phyloP scores from a whole-genome alignment of 2,329 filamentous ascomycete species.

The Fusarium sp. region DNA sequence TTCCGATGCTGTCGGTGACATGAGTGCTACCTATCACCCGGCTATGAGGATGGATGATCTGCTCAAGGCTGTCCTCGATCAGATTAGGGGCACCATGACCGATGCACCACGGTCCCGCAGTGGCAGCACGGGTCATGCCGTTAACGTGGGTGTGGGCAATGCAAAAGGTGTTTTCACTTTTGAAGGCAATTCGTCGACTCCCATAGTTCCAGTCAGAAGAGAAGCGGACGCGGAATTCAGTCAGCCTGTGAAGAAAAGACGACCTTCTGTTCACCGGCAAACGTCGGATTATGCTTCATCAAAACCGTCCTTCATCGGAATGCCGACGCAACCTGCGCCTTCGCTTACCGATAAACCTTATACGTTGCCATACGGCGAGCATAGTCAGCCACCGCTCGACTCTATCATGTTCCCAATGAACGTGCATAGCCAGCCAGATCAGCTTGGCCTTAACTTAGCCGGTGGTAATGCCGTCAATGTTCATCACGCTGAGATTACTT shows the following conservation, averaged over 20 bases:
- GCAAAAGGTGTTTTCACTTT: slow-evolving; percentile 24
- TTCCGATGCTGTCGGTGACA: slow-evolving; percentile 63
- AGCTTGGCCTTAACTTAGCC: slow-evolving; percentile 48
- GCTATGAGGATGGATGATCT: slow-evolving; percentile 65
- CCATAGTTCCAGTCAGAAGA: slow-evolving; percentile 49
- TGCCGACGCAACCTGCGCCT: slow-evolving; percentile 34
- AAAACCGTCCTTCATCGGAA: slow-evolving; percentile 46
- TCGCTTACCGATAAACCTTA: slow-evolving; percentile 37
- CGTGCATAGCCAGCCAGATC: slow-evolving; percentile 37
- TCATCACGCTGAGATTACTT: slow-evolving; percentile 35
- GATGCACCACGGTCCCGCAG: slow-evolving; percentile 38
- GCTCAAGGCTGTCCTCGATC: slow-evolving; percentile 63
- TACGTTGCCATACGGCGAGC: slow-evolving; percentile 21
- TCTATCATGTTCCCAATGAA: slow-evolving; percentile 47
- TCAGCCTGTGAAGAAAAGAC: slow-evolving; percentile 48
- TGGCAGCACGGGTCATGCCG: slow-evolving; percentile 28
- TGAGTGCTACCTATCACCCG: slow-evolving; percentile 65
- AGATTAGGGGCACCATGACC: slow-evolving; percentile 55
- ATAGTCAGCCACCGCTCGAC: slow-evolving; percentile 42
- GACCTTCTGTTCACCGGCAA: slow-evolving; percentile 45
- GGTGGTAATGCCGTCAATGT: slow-evolving; percentile 47
- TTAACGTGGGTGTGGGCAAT: slow-evolving; percentile 3
- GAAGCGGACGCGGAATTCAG: slow-evolving; percentile 47
- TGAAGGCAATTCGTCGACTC: slow-evolving; percentile 34
- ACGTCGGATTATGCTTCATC: slow-evolving; percentile 50